Conservation (phyloP, 176 grass and related monocot genomes). For the Areca catechu region DNA sequence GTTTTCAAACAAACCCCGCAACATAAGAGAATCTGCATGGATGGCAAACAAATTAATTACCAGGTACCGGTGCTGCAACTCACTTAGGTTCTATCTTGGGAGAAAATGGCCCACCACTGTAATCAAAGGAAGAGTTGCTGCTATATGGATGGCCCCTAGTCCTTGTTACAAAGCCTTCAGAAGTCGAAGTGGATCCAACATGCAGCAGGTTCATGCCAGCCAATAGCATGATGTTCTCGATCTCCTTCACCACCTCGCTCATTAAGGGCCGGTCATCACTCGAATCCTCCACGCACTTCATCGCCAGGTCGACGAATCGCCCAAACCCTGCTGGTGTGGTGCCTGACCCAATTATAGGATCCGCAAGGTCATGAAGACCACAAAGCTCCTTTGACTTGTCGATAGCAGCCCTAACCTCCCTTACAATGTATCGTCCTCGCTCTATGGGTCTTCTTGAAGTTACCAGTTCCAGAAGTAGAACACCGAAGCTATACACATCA, state of each 20-base stretch:
- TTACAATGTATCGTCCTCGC: slow-evolving; percentile 46
- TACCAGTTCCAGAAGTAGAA: slow-evolving; percentile 39
- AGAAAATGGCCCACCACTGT: slow-evolving; percentile 2
- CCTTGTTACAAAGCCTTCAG: not conserved
- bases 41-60: no score
- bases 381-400: slow-evolving; percentile 46
- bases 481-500: slow-evolving; percentile 39
- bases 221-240: slow-evolving; percentile 13
- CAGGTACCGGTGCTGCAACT: no score
- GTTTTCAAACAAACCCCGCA: no score
- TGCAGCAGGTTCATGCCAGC: slow-evolving; percentile 15
- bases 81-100: no score
- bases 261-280: not conserved
- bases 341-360: slow-evolving; percentile 21
- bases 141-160: not conserved
- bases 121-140: not conserved
- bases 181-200: not conserved
- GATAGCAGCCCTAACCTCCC: slow-evolving; percentile 36
- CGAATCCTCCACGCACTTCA: slow-evolving; percentile 3
- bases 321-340: not conserved
- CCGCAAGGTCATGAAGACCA: slow-evolving; percentile 45
- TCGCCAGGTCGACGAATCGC: slow-evolving; percentile 10
- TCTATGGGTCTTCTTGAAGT: slow-evolving; percentile 66
- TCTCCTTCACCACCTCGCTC: slow-evolving; percentile 14
- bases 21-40: no score